phyloP scores from a whole-genome alignment of 2,329 filamentous ascomycete species.

The Juglanconis oblonga region DNA sequence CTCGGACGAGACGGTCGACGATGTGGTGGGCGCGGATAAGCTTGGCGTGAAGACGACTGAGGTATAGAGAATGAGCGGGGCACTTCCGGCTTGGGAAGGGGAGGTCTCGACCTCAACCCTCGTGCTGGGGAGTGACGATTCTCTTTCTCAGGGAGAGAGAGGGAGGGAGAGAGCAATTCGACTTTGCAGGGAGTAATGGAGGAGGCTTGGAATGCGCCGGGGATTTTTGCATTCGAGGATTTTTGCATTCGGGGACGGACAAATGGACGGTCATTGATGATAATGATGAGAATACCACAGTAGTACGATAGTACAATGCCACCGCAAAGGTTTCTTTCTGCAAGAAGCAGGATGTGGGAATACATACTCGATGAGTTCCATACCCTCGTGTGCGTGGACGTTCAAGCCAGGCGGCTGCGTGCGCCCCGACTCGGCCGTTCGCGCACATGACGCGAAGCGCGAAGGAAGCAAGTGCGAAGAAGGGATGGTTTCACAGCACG shows the following conservation, averaged over 20 bases:
- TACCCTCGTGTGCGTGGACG: too few relatives aligned
- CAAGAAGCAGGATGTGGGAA: too few relatives aligned
- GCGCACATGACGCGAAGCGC: neutral
- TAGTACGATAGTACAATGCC: constrained; percentile 1
- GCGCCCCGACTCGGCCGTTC: constrained; percentile 4
- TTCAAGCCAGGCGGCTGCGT: neutral
- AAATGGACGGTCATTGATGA: neutral
- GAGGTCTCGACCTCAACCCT: neutral
- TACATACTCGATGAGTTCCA: too few relatives aligned
- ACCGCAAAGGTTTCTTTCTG: neutral
- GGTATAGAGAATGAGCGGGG: neutral
- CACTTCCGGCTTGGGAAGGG: too few relatives aligned
- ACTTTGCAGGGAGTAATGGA: neutral
- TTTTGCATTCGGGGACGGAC: neutral
- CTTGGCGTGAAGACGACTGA: constrained; percentile 25
- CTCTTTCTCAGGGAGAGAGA: too few relatives aligned
- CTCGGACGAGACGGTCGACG: constrained; percentile 76
- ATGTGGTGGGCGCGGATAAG: constrained; percentile 49
- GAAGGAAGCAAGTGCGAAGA: too few relatives aligned
- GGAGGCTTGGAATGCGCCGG: neutral
- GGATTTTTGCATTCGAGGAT: neutral
- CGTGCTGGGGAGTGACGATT: too few relatives aligned
- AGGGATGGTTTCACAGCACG: too few relatives aligned
- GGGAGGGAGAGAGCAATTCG: too few relatives aligned
- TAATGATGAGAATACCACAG: too few relatives aligned